Conservation (phyloP, 306 rosid species). For the Prunus mume region DNA sequence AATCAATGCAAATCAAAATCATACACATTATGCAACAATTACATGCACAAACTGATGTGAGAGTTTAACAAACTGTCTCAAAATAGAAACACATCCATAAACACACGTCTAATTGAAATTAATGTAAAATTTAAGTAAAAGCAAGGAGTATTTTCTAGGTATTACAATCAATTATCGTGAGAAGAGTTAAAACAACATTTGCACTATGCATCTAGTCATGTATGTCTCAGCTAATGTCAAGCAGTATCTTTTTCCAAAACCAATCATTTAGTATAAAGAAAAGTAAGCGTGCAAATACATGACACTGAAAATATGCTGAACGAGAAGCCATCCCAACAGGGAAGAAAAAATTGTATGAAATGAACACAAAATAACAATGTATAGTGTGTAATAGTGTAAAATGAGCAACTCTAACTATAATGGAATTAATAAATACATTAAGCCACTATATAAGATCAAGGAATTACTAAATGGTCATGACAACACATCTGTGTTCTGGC, state of each 20-base stretch:
- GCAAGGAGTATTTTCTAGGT: background rate
- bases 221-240: too few species aligned
- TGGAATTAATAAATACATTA: slow-evolving; percentile 31
- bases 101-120: background rate
- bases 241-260: background rate
- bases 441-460: slow-evolving; percentile 57
- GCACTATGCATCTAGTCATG: too few species aligned
- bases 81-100: background rate
- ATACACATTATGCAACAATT: background rate
- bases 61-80: background rate
- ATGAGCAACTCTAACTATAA: slow-evolving; percentile 17
- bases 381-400: background rate
- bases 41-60: background rate
- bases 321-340: background rate
- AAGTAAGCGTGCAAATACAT: background rate
- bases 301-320: background rate
- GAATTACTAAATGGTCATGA: slow-evolving; percentile 59
- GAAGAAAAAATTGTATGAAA: background rate
- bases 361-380: background rate
- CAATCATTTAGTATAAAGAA: background rate
- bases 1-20: slow-evolving; percentile 17
- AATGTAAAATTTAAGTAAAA: too few species aligned
- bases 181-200: too few species aligned
- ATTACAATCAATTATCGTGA: too few species aligned
- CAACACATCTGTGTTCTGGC: slow-evolving; percentile 67